Percentiles rank a stretch among this genome's conserved stretches.
These are phyloP conservation scores for Amphirosellinia nigrospora DNA, from an alignment of 495 filamentous ascomycete species.

Conservation along the genomic window DNA sequence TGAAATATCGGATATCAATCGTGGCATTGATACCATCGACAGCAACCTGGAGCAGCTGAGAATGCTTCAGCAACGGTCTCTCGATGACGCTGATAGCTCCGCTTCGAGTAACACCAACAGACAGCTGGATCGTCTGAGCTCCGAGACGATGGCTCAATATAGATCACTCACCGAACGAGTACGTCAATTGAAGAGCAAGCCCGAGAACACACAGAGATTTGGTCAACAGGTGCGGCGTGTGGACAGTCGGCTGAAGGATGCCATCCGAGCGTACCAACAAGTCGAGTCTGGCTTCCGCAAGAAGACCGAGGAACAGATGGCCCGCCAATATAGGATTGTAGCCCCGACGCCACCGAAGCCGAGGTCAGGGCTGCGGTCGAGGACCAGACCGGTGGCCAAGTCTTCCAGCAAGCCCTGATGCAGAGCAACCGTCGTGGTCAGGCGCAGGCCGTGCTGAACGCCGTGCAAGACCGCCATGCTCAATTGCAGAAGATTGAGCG, in stretches of 20 bases:
- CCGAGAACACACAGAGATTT: slow-evolving; percentile 74
- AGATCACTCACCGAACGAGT: slow-evolving; percentile 75
- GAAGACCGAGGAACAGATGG: slow-evolving; percentile 79
- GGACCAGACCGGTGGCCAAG: slow-evolving; percentile 68
- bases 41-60: slow-evolving; percentile 63
- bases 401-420: slow-evolving; percentile 83
- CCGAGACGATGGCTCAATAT: slow-evolving; percentile 82
- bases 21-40: slow-evolving; percentile 77
- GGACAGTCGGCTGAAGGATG: slow-evolving; percentile 76
- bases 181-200: slow-evolving; percentile 78
- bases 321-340: slow-evolving; percentile 88
- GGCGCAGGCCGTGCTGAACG: slow-evolving; percentile 75
- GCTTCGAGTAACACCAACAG: slow-evolving; percentile 56
- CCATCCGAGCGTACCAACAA: slow-evolving; percentile 80
- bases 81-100: slow-evolving; percentile 64
- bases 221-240: slow-evolving; percentile 77
- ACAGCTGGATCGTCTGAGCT: slow-evolving; percentile 63
- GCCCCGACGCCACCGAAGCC: slow-evolving; percentile 77
- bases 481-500: slow-evolving; percentile 91
- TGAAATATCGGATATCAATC: slow-evolving; percentile 78
- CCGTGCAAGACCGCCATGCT: slow-evolving; percentile 81
- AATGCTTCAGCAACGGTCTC: slow-evolving; percentile 61
- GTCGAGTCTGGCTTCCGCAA: slow-evolving; percentile 78
- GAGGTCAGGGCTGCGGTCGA: slow-evolving; percentile 80
- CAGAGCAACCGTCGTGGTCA: slow-evolving; percentile 76